Conservation (phyloP, 2,329 filamentous ascomycete species). For the Zymoseptoria ardabiliae region DNA sequence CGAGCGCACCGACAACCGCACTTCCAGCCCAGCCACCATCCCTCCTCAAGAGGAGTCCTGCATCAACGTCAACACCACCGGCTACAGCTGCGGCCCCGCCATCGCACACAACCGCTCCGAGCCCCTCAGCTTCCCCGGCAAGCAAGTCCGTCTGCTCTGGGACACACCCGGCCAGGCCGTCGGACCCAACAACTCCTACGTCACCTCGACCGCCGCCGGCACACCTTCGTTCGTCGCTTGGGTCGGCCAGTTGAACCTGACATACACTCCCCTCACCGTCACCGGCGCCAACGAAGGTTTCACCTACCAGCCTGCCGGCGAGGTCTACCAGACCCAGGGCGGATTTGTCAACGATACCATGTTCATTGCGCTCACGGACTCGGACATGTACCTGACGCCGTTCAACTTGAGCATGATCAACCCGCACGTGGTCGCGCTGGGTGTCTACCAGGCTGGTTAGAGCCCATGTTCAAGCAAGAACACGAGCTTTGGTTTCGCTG, state of each 20-base stretch:
- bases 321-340: slow-evolving; percentile 61
- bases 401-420: slow-evolving; percentile 71
- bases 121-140: slow-evolving; percentile 68
- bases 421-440: slow-evolving; percentile 66
- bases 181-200: slow-evolving; percentile 76
- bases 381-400: slow-evolving; percentile 60
- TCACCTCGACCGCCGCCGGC: slow-evolving; percentile 54
- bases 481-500: too few species aligned
- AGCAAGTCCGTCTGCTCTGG: slow-evolving; percentile 64
- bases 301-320: slow-evolving; percentile 65
- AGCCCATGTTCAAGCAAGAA: too few species aligned
- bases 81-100: slow-evolving; percentile 54
- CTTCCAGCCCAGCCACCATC: slow-evolving; percentile 48
- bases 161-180: slow-evolving; percentile 60
- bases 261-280: slow-evolving; percentile 52
- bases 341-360: slow-evolving; percentile 65
- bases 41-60: slow-evolving; percentile 47
- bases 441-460: slow-evolving; percentile 69
- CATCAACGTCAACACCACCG: slow-evolving; percentile 47
- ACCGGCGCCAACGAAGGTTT: slow-evolving; percentile 56
- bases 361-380: slow-evolving; percentile 69
- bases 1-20: slow-evolving; percentile 56
- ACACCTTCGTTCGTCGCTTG: slow-evolving; percentile 63
- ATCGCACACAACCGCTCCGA: slow-evolving; percentile 62
- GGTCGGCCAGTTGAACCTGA: slow-evolving; percentile 61